Conservation (phyloP, 2,329 filamentous ascomycete genomes). For the Simplicillium sp. region DNA sequence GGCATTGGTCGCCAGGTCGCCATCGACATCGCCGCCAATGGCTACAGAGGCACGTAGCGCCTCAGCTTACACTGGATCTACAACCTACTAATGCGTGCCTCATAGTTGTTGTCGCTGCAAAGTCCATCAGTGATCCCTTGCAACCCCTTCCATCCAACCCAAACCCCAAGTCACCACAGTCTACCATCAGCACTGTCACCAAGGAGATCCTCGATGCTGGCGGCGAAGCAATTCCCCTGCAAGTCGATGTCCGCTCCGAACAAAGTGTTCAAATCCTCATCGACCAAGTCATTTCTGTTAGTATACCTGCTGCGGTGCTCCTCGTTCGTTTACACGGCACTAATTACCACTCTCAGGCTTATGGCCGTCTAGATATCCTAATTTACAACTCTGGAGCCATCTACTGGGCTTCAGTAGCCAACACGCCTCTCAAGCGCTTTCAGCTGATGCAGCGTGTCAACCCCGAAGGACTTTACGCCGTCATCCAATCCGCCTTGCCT, state of each 20-base stretch:
- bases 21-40: conserved; percentile 62
- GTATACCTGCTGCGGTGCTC: neutral
- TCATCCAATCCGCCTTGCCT: conserved; percentile 59
- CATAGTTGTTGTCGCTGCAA: conserved; percentile 67
- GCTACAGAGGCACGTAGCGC: conserved; percentile 51
- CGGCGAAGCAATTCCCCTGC: conserved; percentile 54
- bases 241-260: conserved; percentile 61
- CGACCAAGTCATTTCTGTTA: conserved; percentile 37
- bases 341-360: conserved; percentile 24
- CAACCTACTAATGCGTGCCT: neutral
- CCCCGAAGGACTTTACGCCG: conserved; percentile 64
- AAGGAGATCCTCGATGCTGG: conserved; percentile 61
- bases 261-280: conserved; percentile 52
- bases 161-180: conserved; percentile 63
- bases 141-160: conserved; percentile 55
- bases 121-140: conserved; percentile 57
- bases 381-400: conserved; percentile 81
- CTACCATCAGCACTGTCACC: conserved; percentile 72
- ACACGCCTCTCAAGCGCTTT: conserved; percentile 68
- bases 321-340: no score
- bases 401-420: conserved; percentile 69
- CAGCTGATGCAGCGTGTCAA: conserved; percentile 70
- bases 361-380: conserved; percentile 60
- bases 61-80: no score
- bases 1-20: conserved; percentile 77